Evolutionary conservation across 2,329 filamentous ascomycete genomes (phyloP), one percentile per base, ranked within the genome.

Genomic region (Pseudogymnoascus sp.): DNA sequence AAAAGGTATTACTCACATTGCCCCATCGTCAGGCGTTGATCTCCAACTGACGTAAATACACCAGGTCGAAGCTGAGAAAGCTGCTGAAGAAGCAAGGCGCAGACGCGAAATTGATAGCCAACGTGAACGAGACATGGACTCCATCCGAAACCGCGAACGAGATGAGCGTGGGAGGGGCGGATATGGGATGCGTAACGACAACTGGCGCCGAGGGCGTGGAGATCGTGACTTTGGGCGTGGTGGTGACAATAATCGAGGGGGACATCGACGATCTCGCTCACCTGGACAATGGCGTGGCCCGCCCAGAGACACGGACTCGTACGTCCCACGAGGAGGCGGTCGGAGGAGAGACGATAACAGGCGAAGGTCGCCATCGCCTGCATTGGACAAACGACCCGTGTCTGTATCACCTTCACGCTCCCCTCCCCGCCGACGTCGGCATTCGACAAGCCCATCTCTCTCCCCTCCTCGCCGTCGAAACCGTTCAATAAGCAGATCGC

Each of bases 41-140:
- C 25, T 37, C 7, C 33, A 14, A 16, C 50, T 43, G 18, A 41
- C 36, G 35, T 35, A 57, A 60, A 4, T 33, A 50, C 66, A 33
- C 7, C 28, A 92, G 91, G 85, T 91, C 59, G 88, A 95, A 70
- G 88, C 90, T 36, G 91, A 94, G 67, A 89, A 87, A 72, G 87
- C 87, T 43, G 89, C 89, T 28, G 89, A 94, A 71, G 86, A 89
- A 70, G 83, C 85, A 28, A 86, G 87, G 60, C 82, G 82, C 60
- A 84, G 86, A 68, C 86, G 87, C 65, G 88, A 93, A 70, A 84
- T 87, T 61, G 82, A 89, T 63, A 82, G 86, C 67, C 80, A 84
- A 58, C 86, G 89, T 62, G 89, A 94, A 63, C 85, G 85, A 64
- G 87, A 91, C 59, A 69, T 90, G 41, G 82, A 87, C 65, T 80